Evolutionary conservation across 1,284 basidiomycete genomes (phyloP), one percentile per base, ranked within the genome.

Genomic region (Phellopilus nigrolimitatus): DNA sequence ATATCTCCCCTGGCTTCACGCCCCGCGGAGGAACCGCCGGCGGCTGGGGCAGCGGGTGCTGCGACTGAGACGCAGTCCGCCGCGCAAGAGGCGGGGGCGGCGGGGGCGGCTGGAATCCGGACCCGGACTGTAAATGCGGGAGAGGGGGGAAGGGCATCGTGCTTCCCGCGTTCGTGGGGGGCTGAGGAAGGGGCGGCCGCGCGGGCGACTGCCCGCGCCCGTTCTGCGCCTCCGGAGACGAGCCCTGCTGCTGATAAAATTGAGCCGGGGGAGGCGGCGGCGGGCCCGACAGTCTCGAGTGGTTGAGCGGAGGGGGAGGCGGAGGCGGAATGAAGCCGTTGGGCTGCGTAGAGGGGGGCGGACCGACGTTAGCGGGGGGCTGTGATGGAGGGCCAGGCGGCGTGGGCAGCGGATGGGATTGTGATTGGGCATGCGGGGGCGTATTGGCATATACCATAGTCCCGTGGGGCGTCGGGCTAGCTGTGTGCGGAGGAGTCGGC

Each of bases 91-190:
- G 60, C 13, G 66, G 61, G 4, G 64, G 61, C 0, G 63, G 61
- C 9, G 64, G 58, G 1, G 68, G 68, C 1, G 67, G 64, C 22
- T 49, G 44, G 33, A 56, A 55, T 15, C 34, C 53, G 15, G 43
- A 42, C 21, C 37, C 30, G n/a, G 30, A 34, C 21, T 49, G 53
- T 5, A 39, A 31, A 8, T 27, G 22, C 13, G 53, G 19, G 41
- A 49, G 49, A 34, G 25, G 43, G 9, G 42, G 53, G 13, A 37
- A 30, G 2, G 51, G 31, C 25, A 25, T 19, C 10, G 25, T 24
- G 6, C 49, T 27, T 12, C 43, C 47, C 13, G 13, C 24, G 31
- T 44, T 31, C 17, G 15, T 28, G 4, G 53, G 53, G 2, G 49
- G 53, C 9, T 51, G 48, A 13, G 53, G 53, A 6, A 55, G 39